Base-by-base conservation (phyloP, 1,284 basidiomycete species). In the Ceratobasidium sp. region DNA sequence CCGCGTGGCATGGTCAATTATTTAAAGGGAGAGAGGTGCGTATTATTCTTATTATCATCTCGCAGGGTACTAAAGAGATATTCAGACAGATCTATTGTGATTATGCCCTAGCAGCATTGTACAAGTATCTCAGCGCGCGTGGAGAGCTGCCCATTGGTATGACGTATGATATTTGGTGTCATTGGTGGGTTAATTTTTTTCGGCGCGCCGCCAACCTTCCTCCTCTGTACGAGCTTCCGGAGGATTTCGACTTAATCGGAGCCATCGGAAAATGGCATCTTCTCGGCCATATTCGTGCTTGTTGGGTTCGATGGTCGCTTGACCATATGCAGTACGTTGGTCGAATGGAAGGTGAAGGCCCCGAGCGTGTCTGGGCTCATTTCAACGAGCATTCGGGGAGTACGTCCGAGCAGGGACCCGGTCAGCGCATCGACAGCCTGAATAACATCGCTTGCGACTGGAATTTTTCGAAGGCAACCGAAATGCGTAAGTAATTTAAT, bases 221-320 rank as follows among this genome's bases (percentile, higher is more conserved):
- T 5, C 20, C 44, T 14, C 23, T 10, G 10, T 8, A 62, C 8
- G 18, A 20, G 14, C 14, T 46, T 16, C 59, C 57, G 1, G 30
- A 33, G 5, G 35, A 50, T 18, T 27, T 74, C 0, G 44, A 74
- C 3, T 20, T 74, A 7, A 30, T 46, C 20, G 70, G 57, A 3
- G 70, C 41, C 1, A n/a, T 74, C n/a, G 55, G 55, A 16, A 74
- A 74, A 35, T 74, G 52, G 41, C 70, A 74, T 18, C 10, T 60
- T 6, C 23, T 38, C 27, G 70, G 70, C 4, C 70, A 74, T 23
- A 23, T 23, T 2, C 30, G 33, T 1, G 7, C 35, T 0, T 74
- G 70, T 23, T 30, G 10, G 35, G 23, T 60, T 6, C 55, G 38
- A 60, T 46, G 5, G 4, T 71, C 55, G 1, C 38, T 71, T 14